Conservation (phyloP, 2,329 filamentous ascomycete species). For the Colletotrichum kahawae region DNA sequence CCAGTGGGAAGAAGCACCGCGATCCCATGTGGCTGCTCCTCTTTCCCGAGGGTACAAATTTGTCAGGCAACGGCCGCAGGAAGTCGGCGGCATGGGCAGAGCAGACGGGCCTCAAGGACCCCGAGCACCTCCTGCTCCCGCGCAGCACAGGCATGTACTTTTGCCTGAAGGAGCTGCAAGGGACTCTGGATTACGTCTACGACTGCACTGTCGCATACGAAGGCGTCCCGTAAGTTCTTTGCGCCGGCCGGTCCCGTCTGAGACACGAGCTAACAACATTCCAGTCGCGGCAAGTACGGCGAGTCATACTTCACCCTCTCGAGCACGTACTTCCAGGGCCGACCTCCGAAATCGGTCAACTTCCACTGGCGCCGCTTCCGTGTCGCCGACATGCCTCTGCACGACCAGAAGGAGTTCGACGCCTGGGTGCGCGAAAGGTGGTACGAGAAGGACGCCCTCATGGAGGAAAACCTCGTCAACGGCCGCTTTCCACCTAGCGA, state of each 20-base stretch:
- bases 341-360: conserved; percentile 92
- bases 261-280: neutral
- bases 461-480: conserved; percentile 81
- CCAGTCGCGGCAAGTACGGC: conserved; percentile 79
- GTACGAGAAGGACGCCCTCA: conserved; percentile 88
- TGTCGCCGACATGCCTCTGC: conserved; percentile 79
- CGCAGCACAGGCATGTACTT: conserved; percentile 83
- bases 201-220: conserved; percentile 97
- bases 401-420: conserved; percentile 77
- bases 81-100: conserved; percentile 78
- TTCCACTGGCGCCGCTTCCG: conserved; percentile 94
- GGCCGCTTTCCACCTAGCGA: conserved; percentile 74
- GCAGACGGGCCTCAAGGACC: conserved; percentile 75
- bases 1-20: conserved; percentile 58
- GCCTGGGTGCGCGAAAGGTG: conserved; percentile 85
- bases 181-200: conserved; percentile 81
- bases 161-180: conserved; percentile 76
- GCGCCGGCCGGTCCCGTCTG: neutral
- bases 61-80: conserved; percentile 71
- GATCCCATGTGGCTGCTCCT: conserved; percentile 91
- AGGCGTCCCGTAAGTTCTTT: conserved; percentile 77
- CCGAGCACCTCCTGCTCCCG: conserved; percentile 76
- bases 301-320: conserved; percentile 88
- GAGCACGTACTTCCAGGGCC: conserved; percentile 87
- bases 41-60: conserved; percentile 87